These are phyloP conservation scores for Tolypocladium pustulatum DNA, from an alignment of 2,329 filamentous ascomycete genomes.

Conservation along the genomic window DNA sequence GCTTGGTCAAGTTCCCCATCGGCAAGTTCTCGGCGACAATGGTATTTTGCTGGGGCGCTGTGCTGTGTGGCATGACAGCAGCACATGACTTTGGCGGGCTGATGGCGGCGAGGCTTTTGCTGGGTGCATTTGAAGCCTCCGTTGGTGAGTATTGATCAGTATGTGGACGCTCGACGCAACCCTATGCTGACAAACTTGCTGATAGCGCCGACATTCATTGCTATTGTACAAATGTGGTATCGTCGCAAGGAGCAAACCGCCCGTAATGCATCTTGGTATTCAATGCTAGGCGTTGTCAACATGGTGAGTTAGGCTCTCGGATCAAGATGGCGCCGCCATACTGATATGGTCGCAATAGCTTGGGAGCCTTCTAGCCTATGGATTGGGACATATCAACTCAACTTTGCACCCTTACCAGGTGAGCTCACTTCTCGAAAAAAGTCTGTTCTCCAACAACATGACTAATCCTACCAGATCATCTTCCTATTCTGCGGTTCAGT, in stretches of 20 bases:
- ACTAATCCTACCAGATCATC: constrained; percentile 27
- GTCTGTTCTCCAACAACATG: too few relatives aligned
- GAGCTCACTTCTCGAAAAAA: neutral
- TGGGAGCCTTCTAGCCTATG: constrained; percentile 46
- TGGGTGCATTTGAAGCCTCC: constrained; percentile 45
- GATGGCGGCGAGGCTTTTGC: constrained; percentile 41
- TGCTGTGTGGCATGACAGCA: constrained; percentile 39
- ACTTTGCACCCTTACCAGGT: constrained; percentile 36
- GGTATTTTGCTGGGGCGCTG: constrained; percentile 43
- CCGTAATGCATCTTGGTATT: constrained; percentile 47
- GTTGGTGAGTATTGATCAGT: constrained; percentile 10
- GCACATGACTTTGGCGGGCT: constrained; percentile 37
- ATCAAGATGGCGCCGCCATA: neutral
- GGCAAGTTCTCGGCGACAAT: constrained; percentile 50
- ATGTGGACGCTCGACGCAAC: neutral
- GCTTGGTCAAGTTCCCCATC: constrained; percentile 49
- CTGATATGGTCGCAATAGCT: constrained; percentile 17
- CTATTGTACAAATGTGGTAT: constrained; percentile 54
- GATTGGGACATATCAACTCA: constrained; percentile 45
- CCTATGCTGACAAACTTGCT: neutral
- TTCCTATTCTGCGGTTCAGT: constrained; percentile 43
- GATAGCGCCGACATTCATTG: constrained; percentile 36
- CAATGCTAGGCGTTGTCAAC: constrained; percentile 48
- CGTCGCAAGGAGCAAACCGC: constrained; percentile 46
- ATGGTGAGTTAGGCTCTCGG: constrained; percentile 22